phyloP scores from a whole-genome alignment of 139 green algal species.

The Ettlia oleoabundans region DNA sequence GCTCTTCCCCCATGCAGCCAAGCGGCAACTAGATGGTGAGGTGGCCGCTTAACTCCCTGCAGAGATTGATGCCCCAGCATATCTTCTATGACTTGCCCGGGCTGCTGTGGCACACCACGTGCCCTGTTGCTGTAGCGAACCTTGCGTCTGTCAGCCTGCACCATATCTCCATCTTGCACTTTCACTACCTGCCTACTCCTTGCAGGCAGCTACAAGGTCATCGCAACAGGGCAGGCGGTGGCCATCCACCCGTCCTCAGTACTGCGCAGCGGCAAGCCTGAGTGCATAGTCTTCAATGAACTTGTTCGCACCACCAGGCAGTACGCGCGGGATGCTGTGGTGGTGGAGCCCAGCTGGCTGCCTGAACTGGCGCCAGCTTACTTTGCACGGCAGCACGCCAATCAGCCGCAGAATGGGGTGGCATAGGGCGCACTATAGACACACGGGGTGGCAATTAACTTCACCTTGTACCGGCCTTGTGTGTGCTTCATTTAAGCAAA shows the following conservation, averaged over 20 bases:
- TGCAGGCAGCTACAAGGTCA: slow-evolving; percentile 73
- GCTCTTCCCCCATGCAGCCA: slow-evolving; percentile 84
- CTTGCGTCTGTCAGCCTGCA: too few relatives aligned
- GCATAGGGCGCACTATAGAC: neutral
- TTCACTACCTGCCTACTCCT: neutral
- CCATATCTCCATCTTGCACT: too few relatives aligned
- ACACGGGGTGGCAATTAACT: too few relatives aligned
- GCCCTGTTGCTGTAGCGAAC: too few relatives aligned
- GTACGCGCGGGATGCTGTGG: slow-evolving; percentile 73
- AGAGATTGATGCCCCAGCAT: neutral
- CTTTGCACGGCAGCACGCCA: slow-evolving; percentile 55
- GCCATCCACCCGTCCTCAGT: slow-evolving; percentile 86
- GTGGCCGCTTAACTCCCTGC: neutral
- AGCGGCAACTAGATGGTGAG: slow-evolving; percentile 66
- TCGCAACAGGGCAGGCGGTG: slow-evolving; percentile 74
- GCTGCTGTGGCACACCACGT: too few relatives aligned
- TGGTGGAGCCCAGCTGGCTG: slow-evolving; percentile 79
- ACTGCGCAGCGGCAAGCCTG: slow-evolving; percentile 61
- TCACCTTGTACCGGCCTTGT: too few relatives aligned
- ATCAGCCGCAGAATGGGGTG: slow-evolving; percentile 8
- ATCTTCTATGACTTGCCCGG: too few relatives aligned
- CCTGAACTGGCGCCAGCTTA: slow-evolving; percentile 78
- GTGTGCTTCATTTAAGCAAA: too few relatives aligned
- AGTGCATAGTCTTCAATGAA: slow-evolving; percentile 87
- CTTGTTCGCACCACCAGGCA: slow-evolving; percentile 76